Percentiles rank a stretch among this genome's conserved stretches.
Evolutionary conservation across 2,329 filamentous ascomycete genomes (phyloP).

Genomic region (Nigrospora sphaerica): DNA sequence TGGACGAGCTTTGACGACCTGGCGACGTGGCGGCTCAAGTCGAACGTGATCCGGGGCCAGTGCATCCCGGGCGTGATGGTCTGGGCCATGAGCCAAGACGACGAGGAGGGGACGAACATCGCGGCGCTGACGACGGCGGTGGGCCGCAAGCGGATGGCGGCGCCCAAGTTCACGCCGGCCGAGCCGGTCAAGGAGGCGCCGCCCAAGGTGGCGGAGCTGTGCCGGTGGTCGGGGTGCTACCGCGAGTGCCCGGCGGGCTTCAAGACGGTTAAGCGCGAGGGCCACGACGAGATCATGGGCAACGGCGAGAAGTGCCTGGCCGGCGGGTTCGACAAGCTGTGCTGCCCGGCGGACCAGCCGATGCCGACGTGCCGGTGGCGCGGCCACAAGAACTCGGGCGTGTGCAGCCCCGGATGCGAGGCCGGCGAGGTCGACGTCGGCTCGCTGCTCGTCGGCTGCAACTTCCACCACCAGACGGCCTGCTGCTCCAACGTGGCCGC

Average conservation of each 20-base stretch:
- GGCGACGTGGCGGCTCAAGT: background rate
- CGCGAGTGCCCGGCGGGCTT: background rate
- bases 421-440: slow-evolving; percentile 8
- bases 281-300: background rate
- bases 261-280: background rate
- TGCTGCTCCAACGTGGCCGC: slow-evolving; percentile 6
- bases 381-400: slow-evolving; percentile 9
- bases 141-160: background rate
- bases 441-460: slow-evolving; percentile 4
- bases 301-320: background rate
- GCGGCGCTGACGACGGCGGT: background rate
- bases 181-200: background rate
- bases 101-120: background rate
- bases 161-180: background rate
- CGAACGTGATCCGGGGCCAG: background rate
- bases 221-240: background rate
- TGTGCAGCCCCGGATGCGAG: slow-evolving; percentile 8
- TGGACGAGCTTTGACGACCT: background rate
- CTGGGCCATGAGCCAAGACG: background rate
- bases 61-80: background rate
- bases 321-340: background rate
- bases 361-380: slow-evolving; percentile 9
- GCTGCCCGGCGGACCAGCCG: background rate
- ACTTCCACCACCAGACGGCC: slow-evolving; percentile 5
- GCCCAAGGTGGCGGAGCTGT: background rate